phyloP scores from a whole-genome alignment of 164 flowering plant species.

The Stephania japonica region DNA sequence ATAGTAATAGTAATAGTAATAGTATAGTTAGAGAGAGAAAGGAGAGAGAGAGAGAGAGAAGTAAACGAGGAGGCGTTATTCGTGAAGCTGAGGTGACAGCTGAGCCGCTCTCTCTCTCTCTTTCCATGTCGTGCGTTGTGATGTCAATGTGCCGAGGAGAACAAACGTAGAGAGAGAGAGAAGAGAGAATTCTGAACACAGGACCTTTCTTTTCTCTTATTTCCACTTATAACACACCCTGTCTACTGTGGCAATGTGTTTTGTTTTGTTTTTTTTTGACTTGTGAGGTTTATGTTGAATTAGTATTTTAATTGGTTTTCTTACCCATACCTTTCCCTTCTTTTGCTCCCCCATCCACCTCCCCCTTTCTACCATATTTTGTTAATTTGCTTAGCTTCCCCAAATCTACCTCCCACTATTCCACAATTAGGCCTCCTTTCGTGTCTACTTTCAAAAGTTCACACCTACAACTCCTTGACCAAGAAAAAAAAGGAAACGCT shows the following conservation, averaged over 20 bases:
- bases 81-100: neutral
- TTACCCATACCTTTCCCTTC: too few relatives aligned
- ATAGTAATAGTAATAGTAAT: neutral
- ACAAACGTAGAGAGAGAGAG: neutral
- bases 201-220: neutral
- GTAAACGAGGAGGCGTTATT: neutral
- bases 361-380: too few relatives aligned
- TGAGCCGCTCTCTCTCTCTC: neutral
- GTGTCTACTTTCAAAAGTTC: too few relatives aligned
- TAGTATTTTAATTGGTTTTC: too few relatives aligned
- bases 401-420: too few relatives aligned
- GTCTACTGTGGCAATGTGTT: neutral
- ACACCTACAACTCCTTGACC: too few relatives aligned
- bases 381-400: too few relatives aligned
- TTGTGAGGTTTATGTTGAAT: too few relatives aligned
- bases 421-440: too few relatives aligned
- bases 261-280: too few relatives aligned
- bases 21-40: neutral
- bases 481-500: too few relatives aligned
- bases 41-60: neutral
- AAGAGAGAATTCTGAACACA: neutral
- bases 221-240: neutral
- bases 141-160: neutral
- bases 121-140: neutral
- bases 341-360: too few relatives aligned